Evolutionary conservation across 2,329 filamentous ascomycete species (phyloP), one percentile per base, ranked within the genome.

Genomic region (Pseudogymnoascus sp.): DNA sequence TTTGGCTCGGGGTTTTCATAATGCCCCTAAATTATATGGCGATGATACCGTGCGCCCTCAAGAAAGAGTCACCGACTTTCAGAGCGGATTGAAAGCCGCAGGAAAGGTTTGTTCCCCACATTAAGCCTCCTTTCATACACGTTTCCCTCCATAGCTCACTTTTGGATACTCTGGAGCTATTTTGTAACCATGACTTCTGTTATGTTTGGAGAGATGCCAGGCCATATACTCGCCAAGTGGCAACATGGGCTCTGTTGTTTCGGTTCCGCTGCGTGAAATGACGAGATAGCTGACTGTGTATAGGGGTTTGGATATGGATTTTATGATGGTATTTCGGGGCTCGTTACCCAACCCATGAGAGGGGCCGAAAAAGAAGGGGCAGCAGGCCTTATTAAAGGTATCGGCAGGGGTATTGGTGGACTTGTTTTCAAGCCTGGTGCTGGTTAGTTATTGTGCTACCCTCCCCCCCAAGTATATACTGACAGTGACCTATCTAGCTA

Each of bases 1-100:
- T 0, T 75, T 96, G 37, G 88, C 92, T 0, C 89, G 88, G 72
- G 92, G 92, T 0, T 95, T 96, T 71, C 88, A 93, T 70, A 96
- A 96, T 68, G 87, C 89, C 5, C 92, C 92, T 0, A 87, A 84
- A 66, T 77, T 96, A 1, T 96, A 96, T 70, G 89, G 92, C 41
- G 92, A 96, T 68, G 85, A 90, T 1, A 92, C 86, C 1, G 86
- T 96, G 0, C 82, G 90, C 7, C 87, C 88, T n/a, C 77, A 83
- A 1, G 88, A 91, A 62, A 90, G 90, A 67, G 89, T 96, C 4
- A 92, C 89, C 0, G 88, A 86, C 59, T 77, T 96, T 58, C 81
- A 84, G 59, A 90, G 86, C 64, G 92, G 92, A 0, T 74, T 96
- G 25, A 86, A 81, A 64, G 86, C 91, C 47, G 92, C 92, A 3